These are phyloP conservation scores for Apophysomyces sp. DNA, from an alignment of 371 early-diverging fungal genomes.

Conservation along the genomic window DNA sequence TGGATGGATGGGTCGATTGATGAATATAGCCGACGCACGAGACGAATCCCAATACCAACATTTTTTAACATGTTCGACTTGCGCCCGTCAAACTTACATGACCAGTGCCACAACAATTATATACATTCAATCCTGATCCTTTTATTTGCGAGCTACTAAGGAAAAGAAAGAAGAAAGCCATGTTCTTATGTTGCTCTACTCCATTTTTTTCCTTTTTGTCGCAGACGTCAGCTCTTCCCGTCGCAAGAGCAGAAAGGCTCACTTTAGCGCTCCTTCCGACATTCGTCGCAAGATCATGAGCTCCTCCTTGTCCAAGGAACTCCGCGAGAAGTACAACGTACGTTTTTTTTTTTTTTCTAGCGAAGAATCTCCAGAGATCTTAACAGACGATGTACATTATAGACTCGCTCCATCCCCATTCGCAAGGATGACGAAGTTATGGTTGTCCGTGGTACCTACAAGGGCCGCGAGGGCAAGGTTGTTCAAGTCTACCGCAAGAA, in stretches of 20 bases:
- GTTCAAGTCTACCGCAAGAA: conserved; percentile 95
- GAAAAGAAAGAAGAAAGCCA: not conserved
- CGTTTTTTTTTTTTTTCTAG: conserved; percentile 9
- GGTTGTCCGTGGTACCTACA: conserved; percentile 92
- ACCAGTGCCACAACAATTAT: not conserved
- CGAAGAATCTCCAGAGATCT: not conserved
- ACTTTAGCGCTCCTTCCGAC: conserved; percentile 95
- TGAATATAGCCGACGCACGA: conserved; percentile 8
- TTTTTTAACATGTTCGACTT: not conserved
- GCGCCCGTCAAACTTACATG: not conserved
- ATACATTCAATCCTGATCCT: not conserved
- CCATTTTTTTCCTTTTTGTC: not conserved
- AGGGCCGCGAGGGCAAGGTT: conserved; percentile 98
- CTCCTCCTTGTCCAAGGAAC: conserved; percentile 94
- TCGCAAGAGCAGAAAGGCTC: conserved; percentile 97
- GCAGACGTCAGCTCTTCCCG: conserved; percentile 90
- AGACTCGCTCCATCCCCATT: conserved; percentile 93
- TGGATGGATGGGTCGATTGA: conserved; percentile 22
- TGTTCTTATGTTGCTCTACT: not conserved
- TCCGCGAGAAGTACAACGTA: conserved; percentile 95
- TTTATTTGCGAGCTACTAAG: conserved; percentile 2
- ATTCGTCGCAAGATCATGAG: conserved; percentile 95
- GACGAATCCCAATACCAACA: not conserved
- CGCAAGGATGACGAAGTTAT: conserved; percentile 97
- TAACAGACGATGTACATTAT: not conserved